Evolutionary conservation across 441 rosid species (phyloP), one percentile per base, ranked within the genome.

Genomic region (Syzygium malaccense): DNA sequence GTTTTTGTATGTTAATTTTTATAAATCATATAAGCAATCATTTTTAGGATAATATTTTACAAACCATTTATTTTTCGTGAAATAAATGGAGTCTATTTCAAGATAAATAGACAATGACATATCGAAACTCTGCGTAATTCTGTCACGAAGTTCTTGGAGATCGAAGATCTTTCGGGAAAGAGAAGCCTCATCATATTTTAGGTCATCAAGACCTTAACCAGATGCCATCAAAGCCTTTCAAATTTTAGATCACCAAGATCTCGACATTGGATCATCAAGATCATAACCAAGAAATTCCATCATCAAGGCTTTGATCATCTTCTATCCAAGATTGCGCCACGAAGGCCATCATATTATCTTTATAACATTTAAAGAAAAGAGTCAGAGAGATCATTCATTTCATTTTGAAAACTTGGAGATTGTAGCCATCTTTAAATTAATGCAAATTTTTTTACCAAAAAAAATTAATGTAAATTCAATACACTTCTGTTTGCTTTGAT

Each of bases 81-180:
- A 28, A 5, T 5, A 6, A 28, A 60, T 28, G 0, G 4, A 28
- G 8, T 0, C 37, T n/a, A 64, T n/a, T 64, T 64, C 0, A 64
- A 10, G 14, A 20, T 7, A 1, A 17, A n/a, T 2, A 64, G 18
- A 60, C n/a, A 60, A 60, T 1, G 66, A 60, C 0, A 28, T 28
- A 28, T 12, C n/a, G 18, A 60, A 0, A 0, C 18, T 28, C 14
- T 28, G 8, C 2, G 0, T 15, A 55, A 55, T 55, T 55, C 7
- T 55, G 56, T 55, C 19, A 55, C 23, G 8, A 60, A 60, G n/a
- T 60, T 60, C 32, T 28, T 60, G 66, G 66, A 28, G 1, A 60
- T 0, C 0, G 5, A 32, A 64, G 37, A n/a, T 64, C 30, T 64
- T 30, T 64, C 37, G 30, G 20, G 0, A 30, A 64, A 33, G 20